Evolutionary conservation across 2,329 filamentous ascomycete genomes (phyloP).

Genomic region (Botryotinia calthae): DNA sequence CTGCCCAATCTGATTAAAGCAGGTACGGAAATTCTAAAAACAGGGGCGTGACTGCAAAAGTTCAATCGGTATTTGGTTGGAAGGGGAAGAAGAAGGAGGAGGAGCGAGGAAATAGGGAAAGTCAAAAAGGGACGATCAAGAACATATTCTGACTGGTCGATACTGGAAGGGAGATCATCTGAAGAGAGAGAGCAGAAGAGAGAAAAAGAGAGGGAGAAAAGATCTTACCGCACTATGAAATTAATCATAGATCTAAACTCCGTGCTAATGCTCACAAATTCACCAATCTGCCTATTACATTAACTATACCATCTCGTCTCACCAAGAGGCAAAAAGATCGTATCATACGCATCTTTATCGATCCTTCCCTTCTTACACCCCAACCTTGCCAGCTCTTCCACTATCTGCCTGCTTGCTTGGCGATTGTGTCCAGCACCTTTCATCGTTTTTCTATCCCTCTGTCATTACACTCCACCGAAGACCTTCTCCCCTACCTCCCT

Average conservation of each 20-base stretch:
- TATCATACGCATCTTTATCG: neutral
- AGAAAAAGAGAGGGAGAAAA: neutral
- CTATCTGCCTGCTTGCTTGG: conserved; percentile 6
- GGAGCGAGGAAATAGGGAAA: neutral
- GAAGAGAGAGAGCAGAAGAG: neutral
- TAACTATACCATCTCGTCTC: neutral
- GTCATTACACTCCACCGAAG: neutral
- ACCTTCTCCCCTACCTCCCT: neutral
- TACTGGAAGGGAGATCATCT: neutral
- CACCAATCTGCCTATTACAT: neutral
- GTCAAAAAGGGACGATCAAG: neutral
- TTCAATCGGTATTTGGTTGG: neutral
- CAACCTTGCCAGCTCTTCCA: neutral
- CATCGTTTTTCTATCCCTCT: neutral
- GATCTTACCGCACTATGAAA: neutral
- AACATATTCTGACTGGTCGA: neutral
- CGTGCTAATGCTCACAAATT: neutral
- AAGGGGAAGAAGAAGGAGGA: neutral
- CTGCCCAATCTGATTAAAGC: conserved; percentile 9
- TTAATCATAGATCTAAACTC: neutral
- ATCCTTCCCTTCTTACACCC: conserved; percentile 6
- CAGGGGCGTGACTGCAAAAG: neutral
- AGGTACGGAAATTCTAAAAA: neutral
- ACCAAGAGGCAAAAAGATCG: neutral
- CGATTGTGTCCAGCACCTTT: neutral